A percentile compares a stretch with the other conserved stretches of the same genome.
phyloP scores from a whole-genome alignment of 805 yeast species.

The Yamadazyma scolyti region DNA sequence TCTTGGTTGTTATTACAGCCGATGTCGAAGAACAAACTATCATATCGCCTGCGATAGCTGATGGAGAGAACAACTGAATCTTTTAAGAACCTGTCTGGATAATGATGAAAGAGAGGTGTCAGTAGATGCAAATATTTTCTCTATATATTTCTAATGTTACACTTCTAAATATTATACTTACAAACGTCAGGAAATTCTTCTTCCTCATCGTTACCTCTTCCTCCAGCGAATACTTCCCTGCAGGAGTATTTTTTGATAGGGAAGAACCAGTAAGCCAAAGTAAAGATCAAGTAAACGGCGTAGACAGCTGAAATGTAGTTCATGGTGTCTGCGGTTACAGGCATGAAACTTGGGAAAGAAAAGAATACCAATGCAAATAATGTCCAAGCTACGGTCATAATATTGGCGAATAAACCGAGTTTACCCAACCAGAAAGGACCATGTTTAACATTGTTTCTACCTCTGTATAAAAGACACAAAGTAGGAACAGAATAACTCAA shows the following conservation, averaged over 20 bases:
- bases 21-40: constrained; percentile 14
- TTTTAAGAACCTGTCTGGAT: constrained; percentile 52
- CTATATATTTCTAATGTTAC: neutral
- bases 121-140: constrained; percentile 38
- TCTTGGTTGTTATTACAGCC: constrained; percentile 18
- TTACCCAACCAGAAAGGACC: constrained; percentile 70
- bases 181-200: constrained; percentile 44
- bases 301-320: constrained; percentile 60
- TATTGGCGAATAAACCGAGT: constrained; percentile 48
- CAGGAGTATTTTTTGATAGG: constrained; percentile 26
- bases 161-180: constrained; percentile 20
- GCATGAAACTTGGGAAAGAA: constrained; percentile 62
- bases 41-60: constrained; percentile 41
- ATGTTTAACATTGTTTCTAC: constrained; percentile 49
- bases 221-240: constrained; percentile 40
- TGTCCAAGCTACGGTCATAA: constrained; percentile 54
- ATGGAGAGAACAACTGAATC: constrained; percentile 43
- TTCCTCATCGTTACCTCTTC: constrained; percentile 35
- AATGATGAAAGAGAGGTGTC: constrained; percentile 51
- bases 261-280: constrained; percentile 51
- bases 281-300: constrained; percentile 40
- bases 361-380: constrained; percentile 56
- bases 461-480: constrained; percentile 42
- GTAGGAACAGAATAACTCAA: constrained; percentile 58
- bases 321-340: constrained; percentile 60